These are phyloP conservation scores for Trichomonascaceae sp. DNA, from an alignment of 1,139 yeast species.

Conservation along the genomic window DNA sequence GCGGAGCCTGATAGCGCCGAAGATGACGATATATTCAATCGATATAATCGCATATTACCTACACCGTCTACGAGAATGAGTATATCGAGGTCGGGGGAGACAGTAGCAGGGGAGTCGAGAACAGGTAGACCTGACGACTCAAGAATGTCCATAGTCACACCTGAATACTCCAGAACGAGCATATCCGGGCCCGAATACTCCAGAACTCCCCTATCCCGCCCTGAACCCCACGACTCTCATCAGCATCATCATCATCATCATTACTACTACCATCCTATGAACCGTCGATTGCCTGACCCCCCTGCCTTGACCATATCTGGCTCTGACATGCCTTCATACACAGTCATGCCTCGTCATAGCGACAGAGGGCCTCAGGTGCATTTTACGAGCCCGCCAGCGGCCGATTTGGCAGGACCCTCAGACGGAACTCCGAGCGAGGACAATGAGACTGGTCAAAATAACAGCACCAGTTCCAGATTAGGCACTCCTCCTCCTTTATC, in stretches of 20 bases:
- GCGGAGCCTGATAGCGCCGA: background rate
- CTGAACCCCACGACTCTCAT: too few relatives aligned
- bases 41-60: background rate
- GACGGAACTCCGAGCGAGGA: background rate
- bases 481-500: background rate
- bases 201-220: too few relatives aligned
- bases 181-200: too few relatives aligned
- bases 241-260: background rate
- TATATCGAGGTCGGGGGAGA: too few relatives aligned
- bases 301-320: background rate
- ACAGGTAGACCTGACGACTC: background rate
- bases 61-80: background rate
- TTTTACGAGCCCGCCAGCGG: constrained; percentile 18
- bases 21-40: background rate
- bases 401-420: constrained; percentile 7
- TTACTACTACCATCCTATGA: background rate
- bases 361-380: constrained; percentile 18
- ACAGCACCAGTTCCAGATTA: background rate
- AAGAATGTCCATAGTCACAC: too few relatives aligned
- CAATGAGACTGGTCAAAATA: background rate
- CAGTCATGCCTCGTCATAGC: constrained; percentile 7
- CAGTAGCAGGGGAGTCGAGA: too few relatives aligned
- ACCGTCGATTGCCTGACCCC: background rate
- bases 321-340: background rate
- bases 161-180: too few relatives aligned